Evolutionary conservation across 2,329 filamentous ascomycete species (phyloP).

Genomic region (Cladosporium sp.): DNA sequence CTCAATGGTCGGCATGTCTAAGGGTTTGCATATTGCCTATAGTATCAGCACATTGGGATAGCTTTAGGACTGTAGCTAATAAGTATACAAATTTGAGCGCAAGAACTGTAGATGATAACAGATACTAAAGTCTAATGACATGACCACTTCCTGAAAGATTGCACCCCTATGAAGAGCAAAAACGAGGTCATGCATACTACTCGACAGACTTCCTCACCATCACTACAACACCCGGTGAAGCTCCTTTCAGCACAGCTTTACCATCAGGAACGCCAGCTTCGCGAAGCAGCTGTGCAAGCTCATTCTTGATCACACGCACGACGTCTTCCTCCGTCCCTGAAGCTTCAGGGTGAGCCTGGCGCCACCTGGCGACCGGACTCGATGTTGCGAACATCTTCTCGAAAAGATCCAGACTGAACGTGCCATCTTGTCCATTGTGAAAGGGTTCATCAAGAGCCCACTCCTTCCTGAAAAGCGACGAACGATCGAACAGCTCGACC

Average conservation of each 20-base stretch:
- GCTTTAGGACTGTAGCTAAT: no score
- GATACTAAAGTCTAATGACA: no score
- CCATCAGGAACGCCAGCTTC: not conserved
- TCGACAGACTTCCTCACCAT: slow-evolving; percentile 6
- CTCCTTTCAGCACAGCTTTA: slow-evolving; percentile 2
- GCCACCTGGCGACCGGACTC: slow-evolving; percentile 48
- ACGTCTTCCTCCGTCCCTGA: slow-evolving; percentile 44
- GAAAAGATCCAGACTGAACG: slow-evolving; percentile 28
- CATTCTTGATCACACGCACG: slow-evolving; percentile 21
- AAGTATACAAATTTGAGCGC: no score
- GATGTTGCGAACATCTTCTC: slow-evolving; percentile 40
- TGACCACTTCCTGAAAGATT: not conserved
- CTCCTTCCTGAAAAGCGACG: slow-evolving; percentile 43
- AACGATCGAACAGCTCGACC: slow-evolving; percentile 42
- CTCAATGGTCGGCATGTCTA: no score
- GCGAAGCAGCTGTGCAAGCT: not conserved
- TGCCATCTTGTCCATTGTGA: slow-evolving; percentile 23
- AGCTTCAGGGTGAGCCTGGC: slow-evolving; percentile 45
- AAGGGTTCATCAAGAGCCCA: slow-evolving; percentile 38
- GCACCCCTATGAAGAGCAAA: not conserved
- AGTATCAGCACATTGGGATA: no score
- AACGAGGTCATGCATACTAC: not conserved
- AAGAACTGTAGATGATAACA: no score
- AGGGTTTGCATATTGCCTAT: no score
- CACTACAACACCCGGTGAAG: not conserved